Base-by-base conservation (phyloP, 805 yeast genomes). In the Myxozyma kluyveri region DNA sequence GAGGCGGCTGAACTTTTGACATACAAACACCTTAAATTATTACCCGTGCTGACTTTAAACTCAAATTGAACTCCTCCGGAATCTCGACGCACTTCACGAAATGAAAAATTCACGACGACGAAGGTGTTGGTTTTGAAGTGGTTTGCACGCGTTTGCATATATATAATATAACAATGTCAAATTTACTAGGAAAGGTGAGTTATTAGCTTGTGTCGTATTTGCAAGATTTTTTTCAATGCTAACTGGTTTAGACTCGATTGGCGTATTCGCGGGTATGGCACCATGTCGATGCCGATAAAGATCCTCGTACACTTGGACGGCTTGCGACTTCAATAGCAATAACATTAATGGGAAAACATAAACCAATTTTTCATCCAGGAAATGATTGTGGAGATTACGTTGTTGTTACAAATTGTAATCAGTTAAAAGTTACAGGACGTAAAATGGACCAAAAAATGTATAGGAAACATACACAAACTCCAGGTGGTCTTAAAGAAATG, bases 301-400 rank as follows among this genome's bases (percentile, higher is more conserved):
- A 93, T 49, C 71, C 75, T 33, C 80, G 99, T 64, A 83, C 97
- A 0, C 71, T 93, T 43, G 99, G 99, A 67, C 84, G 98, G 66
- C 69, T 93, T 51, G 98, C 99, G 3, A 76, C 96, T 0, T 77
- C 83, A 51, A 89, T 93, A 50, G 97, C 99, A 23, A 75, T 82
- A 27, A 83, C 93, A 0, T 76, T 93, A 38, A 88, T 87, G 71
- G 99, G 99, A n/a, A 93, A 93, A 69, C 97, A 93, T 73, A 93
- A 93, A 74, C 99, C 99, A 3, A 79, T 88, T 0, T 84, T 72
- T 60, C 88, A 89, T 63, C 81, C 80, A 26, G 77, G 84, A 9
- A 50, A 85, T 67, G 99, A 93, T 71, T 81, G 83, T 59, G 99
- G 99, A 12, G 99, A 93, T 70, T 93, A 90, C 65, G 97, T 93